phyloP scores from a whole-genome alignment of 1,284 basidiomycete species.

The Trametes hirsuta region DNA sequence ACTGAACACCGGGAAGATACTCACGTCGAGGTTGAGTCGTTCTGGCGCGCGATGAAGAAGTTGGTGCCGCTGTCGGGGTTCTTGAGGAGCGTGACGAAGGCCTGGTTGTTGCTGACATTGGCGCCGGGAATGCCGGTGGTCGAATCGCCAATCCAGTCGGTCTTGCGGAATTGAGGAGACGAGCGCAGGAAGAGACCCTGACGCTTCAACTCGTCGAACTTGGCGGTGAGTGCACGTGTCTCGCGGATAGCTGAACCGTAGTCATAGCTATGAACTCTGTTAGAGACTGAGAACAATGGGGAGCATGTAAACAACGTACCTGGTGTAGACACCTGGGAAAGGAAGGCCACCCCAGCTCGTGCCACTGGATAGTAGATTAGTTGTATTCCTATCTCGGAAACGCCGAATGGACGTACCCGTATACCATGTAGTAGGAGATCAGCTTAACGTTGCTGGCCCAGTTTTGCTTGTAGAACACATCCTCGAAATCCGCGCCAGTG shows the following conservation, averaged over 20 bases:
- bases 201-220: constrained; percentile 75
- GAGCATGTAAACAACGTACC: constrained; percentile 27
- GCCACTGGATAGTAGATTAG: constrained; percentile 47
- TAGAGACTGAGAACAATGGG: background rate
- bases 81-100: constrained; percentile 63
- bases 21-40: constrained; percentile 66
- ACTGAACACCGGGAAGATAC: constrained; percentile 25
- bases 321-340: constrained; percentile 64
- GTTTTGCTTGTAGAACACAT: constrained; percentile 73
- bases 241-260: constrained; percentile 72
- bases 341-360: constrained; percentile 81
- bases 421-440: constrained; percentile 81
- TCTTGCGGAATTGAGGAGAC: constrained; percentile 76
- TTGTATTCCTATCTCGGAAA: background rate
- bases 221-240: constrained; percentile 66
- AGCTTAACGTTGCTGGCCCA: constrained; percentile 81
- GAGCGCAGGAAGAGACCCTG: constrained; percentile 77
- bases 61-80: constrained; percentile 67
- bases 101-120: constrained; percentile 49
- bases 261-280: constrained; percentile 49
- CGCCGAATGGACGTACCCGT: constrained; percentile 49
- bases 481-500: constrained; percentile 72
- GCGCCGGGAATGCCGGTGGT: constrained; percentile 46
- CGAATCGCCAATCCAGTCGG: constrained; percentile 70
- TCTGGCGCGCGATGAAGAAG: constrained; percentile 76